Percentiles rank a stretch among this genome's conserved stretches.
Evolutionary conservation across 2,329 filamentous ascomycete species (phyloP).

Genomic region (Beauveria australis): DNA sequence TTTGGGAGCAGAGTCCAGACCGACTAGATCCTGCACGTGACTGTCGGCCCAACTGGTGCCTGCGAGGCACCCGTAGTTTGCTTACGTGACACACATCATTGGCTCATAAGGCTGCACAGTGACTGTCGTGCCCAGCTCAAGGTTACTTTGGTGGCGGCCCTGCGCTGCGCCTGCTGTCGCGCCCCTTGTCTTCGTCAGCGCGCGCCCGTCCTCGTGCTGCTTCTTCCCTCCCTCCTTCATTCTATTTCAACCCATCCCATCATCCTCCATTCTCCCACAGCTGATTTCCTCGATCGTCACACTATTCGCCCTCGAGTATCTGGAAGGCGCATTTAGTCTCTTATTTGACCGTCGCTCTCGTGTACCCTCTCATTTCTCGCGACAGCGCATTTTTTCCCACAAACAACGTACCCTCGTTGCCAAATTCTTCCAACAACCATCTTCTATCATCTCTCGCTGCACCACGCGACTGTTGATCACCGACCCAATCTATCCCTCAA

Average conservation of each 20-base stretch:
- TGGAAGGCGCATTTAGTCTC: background rate
- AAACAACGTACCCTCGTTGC: background rate
- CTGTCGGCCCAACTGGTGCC: background rate
- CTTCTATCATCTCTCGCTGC: slow-evolving; percentile 24
- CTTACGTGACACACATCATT: slow-evolving; percentile 8
- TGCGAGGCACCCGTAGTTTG: background rate
- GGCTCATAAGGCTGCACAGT: background rate
- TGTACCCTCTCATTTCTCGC: background rate
- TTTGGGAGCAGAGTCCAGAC: background rate
- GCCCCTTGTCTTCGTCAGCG: background rate
- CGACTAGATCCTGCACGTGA: background rate
- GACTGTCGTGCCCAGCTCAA: too few relatives aligned
- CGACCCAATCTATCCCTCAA: background rate
- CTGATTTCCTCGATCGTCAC: background rate
- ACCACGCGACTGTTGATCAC: slow-evolving; percentile 23
- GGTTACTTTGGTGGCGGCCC: background rate
- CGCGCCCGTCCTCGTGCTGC: slow-evolving; percentile 11
- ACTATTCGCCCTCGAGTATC: background rate
- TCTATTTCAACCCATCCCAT: slow-evolving; percentile 12
- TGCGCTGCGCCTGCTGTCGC: background rate
- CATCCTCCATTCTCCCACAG: background rate
- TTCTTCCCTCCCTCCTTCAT: slow-evolving; percentile 9
- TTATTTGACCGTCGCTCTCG: background rate
- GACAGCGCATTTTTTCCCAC: slow-evolving; percentile 10
- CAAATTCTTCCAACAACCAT: slow-evolving; percentile 11